Evolutionary conservation across 768 basidiomycete genomes (phyloP), one percentile per base, ranked within the genome.

Genomic region (Suillus bovinus): DNA sequence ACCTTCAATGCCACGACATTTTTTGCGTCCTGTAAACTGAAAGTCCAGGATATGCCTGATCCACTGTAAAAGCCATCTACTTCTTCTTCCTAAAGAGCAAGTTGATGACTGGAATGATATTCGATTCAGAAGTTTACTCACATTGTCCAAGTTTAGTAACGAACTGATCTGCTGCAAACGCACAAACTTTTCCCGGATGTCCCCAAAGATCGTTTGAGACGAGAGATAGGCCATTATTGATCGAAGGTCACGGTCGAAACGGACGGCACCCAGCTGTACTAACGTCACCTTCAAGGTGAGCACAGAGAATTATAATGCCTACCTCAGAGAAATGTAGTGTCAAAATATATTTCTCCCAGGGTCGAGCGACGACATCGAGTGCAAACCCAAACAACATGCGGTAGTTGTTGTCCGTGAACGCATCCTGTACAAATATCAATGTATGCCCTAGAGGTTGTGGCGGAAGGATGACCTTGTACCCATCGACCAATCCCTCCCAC

Each of bases 61-160:
- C 91, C 86, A 66, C 90, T 93, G 75, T 94, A 98, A 73, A 98
- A 97, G 59, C 96, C 93, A 66, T 96, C 91, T 5, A 95, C 88
- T 67, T 95, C 93, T 74, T 97, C 96, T 67, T 96, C 95, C 94
- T 95, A 68, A 41, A 52, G 34, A 47, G 22, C 31, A 36, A 17
- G 20, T 58, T 24, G 57, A 33, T 38, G 36, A 38, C 24, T 20
- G 36, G 10, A 22, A 27, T 38, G 61, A 29, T 39, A 13, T 64
- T 53, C 8, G 5, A 29, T 14, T 41, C 50, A 53, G 36, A 59
- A 24, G n/a, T 50, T 46, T 29, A 56, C 63, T 61, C 69, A 91
- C 93, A 59, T 76, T 80, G 70, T 97, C 95, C 46, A 98, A 79
- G 74, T 97, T 99, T 42, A 99, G 77, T 36, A 99, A 76, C 5